These are phyloP conservation scores for Ustilago trichophora DNA, from an alignment of 1,284 basidiomycete species.

Conservation along the genomic window DNA sequence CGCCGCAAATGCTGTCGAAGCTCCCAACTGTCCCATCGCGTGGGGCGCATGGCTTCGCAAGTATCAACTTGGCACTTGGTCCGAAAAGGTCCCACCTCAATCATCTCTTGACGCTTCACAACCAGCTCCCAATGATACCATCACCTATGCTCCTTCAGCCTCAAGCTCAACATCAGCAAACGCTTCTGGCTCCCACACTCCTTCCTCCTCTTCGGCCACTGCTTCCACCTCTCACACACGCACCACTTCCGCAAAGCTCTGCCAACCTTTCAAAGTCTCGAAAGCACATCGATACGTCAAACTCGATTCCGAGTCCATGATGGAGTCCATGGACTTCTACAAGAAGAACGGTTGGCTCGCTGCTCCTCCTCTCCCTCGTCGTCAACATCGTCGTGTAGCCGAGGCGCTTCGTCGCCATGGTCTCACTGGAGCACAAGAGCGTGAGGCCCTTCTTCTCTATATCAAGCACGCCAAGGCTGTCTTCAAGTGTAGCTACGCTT, in stretches of 20 bases:
- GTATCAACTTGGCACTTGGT: conserved; percentile 30
- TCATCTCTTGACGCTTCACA: neutral
- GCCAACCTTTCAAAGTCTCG: conserved; percentile 1
- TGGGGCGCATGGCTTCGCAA: conserved; percentile 41
- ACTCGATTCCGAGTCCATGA: conserved; percentile 9
- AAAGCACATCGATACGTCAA: conserved; percentile 31
- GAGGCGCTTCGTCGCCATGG: conserved; percentile 37
- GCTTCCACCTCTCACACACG: neutral
- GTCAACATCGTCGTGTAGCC: conserved; percentile 10
- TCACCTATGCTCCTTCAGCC: neutral
- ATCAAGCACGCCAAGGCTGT: conserved; percentile 40
- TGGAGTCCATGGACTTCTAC: conserved; percentile 37
- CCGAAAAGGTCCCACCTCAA: conserved; percentile 9
- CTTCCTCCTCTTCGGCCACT: neutral
- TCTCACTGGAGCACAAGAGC: conserved; percentile 24
- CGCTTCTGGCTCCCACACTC: too few relatives aligned
- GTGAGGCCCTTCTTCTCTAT: conserved; percentile 35
- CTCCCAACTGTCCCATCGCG: conserved; percentile 25
- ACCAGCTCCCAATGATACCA: neutral
- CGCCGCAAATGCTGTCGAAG: conserved; percentile 21
- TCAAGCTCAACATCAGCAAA: too few relatives aligned
- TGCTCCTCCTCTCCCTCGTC: conserved; percentile 30
- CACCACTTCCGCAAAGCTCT: conserved; percentile 12
- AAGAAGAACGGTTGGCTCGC: conserved; percentile 44
- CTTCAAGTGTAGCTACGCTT: conserved; percentile 45